phyloP scores from a whole-genome alignment of 371 early-diverging fungal genomes.

The Massospora cicadina region DNA sequence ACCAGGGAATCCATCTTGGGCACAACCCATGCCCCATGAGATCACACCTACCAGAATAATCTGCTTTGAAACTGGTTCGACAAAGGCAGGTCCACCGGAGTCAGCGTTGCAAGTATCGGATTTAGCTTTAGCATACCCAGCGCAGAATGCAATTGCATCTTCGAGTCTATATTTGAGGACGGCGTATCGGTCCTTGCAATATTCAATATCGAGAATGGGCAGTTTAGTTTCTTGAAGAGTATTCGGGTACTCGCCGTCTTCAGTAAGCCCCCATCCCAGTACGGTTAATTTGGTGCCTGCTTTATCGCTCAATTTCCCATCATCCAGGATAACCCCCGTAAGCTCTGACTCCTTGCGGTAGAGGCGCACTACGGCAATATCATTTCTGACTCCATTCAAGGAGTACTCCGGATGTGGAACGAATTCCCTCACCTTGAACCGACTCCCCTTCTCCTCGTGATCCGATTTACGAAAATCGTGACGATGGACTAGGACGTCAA shows the following conservation, averaged over 20 bases:
- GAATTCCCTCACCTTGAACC: background rate
- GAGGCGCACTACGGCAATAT: background rate
- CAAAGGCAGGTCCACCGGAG: background rate
- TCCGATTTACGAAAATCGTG: background rate
- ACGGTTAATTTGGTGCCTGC: background rate
- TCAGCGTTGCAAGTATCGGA: background rate
- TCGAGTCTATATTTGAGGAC: background rate
- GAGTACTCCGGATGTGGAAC: background rate
- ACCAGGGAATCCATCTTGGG: background rate
- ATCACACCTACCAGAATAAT: background rate
- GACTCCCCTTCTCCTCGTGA: background rate
- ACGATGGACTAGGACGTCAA: slow-evolving; percentile 3
- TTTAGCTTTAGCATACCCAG: background rate
- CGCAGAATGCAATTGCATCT: background rate
- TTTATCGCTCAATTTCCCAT: background rate
- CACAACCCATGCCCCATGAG: background rate
- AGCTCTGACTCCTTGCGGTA: background rate
- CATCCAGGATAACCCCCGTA: background rate
- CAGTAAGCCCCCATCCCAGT: background rate
- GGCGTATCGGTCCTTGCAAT: background rate
- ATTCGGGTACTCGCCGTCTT: background rate
- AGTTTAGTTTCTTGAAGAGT: background rate
- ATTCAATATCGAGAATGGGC: background rate
- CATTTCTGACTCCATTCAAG: background rate
- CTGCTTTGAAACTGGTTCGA: background rate